Conservation (phyloP, 2,329 filamentous ascomycete species). For the Colletotrichum acutatum region DNA sequence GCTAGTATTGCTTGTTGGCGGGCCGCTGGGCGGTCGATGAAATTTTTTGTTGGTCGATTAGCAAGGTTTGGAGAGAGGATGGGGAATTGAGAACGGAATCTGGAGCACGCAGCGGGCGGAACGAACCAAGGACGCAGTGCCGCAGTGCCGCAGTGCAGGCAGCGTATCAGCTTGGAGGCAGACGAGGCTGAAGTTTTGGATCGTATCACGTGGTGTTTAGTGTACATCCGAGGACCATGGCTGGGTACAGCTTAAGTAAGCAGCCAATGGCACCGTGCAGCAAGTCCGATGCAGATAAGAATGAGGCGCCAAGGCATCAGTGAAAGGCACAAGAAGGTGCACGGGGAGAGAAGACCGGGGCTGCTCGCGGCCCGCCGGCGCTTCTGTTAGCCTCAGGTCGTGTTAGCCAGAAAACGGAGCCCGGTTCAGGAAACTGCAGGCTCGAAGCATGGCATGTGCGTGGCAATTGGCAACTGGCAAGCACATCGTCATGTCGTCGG, state of each 20-base stretch:
- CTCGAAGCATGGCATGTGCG: constrained; percentile 57
- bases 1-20: constrained; percentile 7
- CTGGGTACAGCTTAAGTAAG: too few species aligned
- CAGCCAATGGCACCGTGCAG: background rate
- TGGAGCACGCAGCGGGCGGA: constrained; percentile 26
- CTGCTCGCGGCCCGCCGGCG: constrained; percentile 31
- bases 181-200: background rate
- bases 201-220: background rate
- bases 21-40: constrained; percentile 27
- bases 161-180: background rate
- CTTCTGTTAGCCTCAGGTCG: constrained; percentile 12
- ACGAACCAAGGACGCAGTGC: constrained; percentile 16
- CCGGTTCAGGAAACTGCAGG: background rate
- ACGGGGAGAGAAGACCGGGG: constrained; percentile 11
- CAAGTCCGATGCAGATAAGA: background rate
- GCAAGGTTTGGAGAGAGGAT: constrained; percentile 27
- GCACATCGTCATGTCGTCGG: background rate
- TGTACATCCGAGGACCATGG: too few species aligned
- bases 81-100: constrained; percentile 25
- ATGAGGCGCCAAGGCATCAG: background rate
- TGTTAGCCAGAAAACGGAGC: constrained; percentile 25
- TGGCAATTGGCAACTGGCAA: background rate
- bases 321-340: constrained; percentile 1
- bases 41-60: constrained; percentile 27
- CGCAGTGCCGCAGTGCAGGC: background rate